Percentiles rank a stretch among this genome's conserved stretches.
Conservation (phyloP, 257 asterid species). For the Solanum lignicaule region DNA sequence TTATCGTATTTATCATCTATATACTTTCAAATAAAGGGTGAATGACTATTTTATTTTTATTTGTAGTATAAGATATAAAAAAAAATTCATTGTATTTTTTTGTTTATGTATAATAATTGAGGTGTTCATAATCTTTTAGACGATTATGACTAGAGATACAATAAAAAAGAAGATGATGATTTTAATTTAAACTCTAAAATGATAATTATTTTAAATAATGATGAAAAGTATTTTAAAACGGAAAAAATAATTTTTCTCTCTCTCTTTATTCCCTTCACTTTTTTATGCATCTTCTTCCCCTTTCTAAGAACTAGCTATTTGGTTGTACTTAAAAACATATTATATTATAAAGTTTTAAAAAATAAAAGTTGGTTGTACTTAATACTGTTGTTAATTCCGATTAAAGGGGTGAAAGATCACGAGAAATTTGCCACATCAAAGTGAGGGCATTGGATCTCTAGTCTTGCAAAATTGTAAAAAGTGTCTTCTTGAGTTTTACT, state of each 20-base stretch:
- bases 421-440: neutral
- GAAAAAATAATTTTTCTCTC: neutral
- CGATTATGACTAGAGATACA: too few species aligned
- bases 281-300: neutral
- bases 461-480: neutral
- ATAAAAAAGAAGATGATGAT: too few species aligned
- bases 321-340: neutral
- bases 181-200: too few species aligned
- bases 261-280: neutral
- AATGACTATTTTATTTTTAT: neutral
- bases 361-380: neutral
- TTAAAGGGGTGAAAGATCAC: neutral
- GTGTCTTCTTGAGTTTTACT: neutral
- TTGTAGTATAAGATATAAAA: neutral
- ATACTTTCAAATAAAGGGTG: neutral
- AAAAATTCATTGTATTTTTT: neutral
- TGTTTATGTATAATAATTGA: neutral
- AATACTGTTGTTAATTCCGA: neutral
- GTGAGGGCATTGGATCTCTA: neutral
- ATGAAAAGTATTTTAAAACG: neutral
- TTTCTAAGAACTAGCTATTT: neutral
- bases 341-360: neutral
- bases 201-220: neutral
- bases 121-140: neutral
- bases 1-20: neutral